Evolutionary conservation across 1,284 basidiomycete species (phyloP).

Genomic region (Fomitopsis schrenkii): DNA sequence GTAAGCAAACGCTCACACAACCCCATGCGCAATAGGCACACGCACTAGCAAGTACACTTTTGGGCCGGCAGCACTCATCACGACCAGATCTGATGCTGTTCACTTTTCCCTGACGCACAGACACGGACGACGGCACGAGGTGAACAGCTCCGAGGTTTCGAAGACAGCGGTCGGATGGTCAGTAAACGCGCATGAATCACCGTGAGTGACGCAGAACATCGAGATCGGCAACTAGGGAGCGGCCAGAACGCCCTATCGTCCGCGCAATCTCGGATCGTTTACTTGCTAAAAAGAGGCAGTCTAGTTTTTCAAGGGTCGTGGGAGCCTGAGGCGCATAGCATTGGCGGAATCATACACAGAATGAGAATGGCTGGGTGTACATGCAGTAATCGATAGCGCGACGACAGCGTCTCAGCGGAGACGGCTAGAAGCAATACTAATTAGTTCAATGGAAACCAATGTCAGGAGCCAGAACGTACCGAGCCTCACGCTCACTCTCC

Average conservation of each 20-base stretch:
- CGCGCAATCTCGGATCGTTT: neutral
- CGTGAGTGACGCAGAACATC: neutral
- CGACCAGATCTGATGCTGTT: neutral
- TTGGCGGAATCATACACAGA: slow-evolving; percentile 31
- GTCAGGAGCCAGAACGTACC: slow-evolving; percentile 55
- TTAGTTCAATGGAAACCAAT: slow-evolving; percentile 2
- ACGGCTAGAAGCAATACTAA: slow-evolving; percentile 27
- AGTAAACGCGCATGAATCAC: neutral
- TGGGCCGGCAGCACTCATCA: neutral
- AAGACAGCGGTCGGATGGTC: neutral
- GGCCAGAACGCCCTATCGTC: neutral
- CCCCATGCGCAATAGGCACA: neutral
- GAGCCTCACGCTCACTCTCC: slow-evolving; percentile 99
- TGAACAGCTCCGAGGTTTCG: neutral
- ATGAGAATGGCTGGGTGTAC: slow-evolving; percentile 18
- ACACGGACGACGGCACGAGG: neutral
- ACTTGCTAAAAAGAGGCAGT: neutral
- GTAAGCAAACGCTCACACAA: slow-evolving; percentile 1
- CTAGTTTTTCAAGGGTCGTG: slow-evolving; percentile 1
- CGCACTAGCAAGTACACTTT: neutral
- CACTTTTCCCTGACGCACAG: neutral
- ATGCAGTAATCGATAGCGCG: slow-evolving; percentile 12
- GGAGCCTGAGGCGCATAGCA: slow-evolving; percentile 19
- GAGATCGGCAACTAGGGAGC: neutral
- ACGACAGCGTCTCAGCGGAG: slow-evolving; percentile 32